Conservation (phyloP, 2,329 filamentous ascomycete genomes). For the Cladophialophora yegresii region DNA sequence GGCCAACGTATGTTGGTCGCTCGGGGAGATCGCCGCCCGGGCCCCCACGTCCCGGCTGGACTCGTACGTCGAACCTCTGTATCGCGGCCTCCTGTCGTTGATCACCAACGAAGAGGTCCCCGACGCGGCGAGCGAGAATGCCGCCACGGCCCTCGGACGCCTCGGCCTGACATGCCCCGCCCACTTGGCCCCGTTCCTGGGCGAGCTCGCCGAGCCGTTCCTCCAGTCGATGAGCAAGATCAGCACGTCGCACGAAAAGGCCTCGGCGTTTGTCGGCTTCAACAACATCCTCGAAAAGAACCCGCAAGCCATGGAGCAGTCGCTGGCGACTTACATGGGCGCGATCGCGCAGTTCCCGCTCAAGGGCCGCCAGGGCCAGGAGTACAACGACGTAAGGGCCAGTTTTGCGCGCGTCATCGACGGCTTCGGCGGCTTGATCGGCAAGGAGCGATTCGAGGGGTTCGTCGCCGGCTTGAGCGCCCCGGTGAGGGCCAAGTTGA, state of each 20-base stretch:
- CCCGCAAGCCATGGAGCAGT: constrained; percentile 87
- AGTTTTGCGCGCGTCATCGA: constrained; percentile 72
- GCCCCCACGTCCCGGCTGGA: constrained; percentile 60
- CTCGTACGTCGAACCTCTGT: constrained; percentile 74
- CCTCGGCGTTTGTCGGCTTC: constrained; percentile 88
- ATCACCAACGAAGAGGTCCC: constrained; percentile 83
- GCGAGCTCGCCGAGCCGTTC: constrained; percentile 79
- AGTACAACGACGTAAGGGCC: constrained; percentile 55
- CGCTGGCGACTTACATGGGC: constrained; percentile 76
- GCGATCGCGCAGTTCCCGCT: constrained; percentile 72
- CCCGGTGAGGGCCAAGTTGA: constrained; percentile 29
- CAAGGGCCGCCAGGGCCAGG: constrained; percentile 64
- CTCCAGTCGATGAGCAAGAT: constrained; percentile 79
- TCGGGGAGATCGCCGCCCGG: constrained; percentile 86
- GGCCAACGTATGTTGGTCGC: constrained; percentile 98
- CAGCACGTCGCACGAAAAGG: constrained; percentile 89
- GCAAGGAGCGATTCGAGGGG: constrained; percentile 26
- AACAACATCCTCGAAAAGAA: constrained; percentile 81
- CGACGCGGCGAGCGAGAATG: constrained; percentile 86
- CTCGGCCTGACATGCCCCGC: constrained; percentile 78
- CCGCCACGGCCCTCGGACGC: constrained; percentile 86
- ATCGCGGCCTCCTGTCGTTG: constrained; percentile 76
- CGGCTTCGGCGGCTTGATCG: constrained; percentile 52
- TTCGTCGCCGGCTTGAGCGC: constrained; percentile 24
- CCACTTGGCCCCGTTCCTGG: constrained; percentile 74